Base-by-base conservation (phyloP, 371 early-diverging fungal species). In the Zancudomyces culisetae region DNA sequence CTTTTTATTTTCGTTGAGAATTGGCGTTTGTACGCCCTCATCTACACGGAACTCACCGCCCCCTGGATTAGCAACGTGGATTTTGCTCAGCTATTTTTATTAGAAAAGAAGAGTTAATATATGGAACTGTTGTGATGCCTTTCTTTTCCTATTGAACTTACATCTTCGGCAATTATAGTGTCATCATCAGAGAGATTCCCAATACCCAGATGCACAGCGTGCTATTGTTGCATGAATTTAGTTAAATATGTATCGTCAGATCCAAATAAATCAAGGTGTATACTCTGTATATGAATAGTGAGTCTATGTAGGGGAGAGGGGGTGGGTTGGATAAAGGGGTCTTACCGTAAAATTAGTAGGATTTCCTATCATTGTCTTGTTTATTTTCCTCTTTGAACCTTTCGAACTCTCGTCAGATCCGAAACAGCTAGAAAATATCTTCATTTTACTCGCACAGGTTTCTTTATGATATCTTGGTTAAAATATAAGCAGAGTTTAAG, bases 291-390 rank as follows among this genome's bases (percentile, higher is more conserved):
- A 10, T 35, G 6, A 10, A 10, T 35, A 35, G 35, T 35, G 15
- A 6, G 6, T 35, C 15, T 35, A 35, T 10, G 15, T 15, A 35
- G 15, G 15, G 6, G 35, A 15, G 6, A 6, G 35, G 10, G 15
- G 15, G 15, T 35, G 24, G 6, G 19, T n/a, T n/a, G 43, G 43
- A 21, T 21, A 20, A 8, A 8, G 43, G 43, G 10, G 6, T 4
- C 19, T 47, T 47, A 47, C 48, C 3, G 21, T 47, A n/a, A 47
- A 47, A 47, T 47, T 47, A 21, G 48, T 23, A 18, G 48, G 48
- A 24, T 47, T 47, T 47, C 48, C 48, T 6, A 47, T 47, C 48
- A 47, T 47, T 12, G n/a, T 27, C n/a, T 47, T 47, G 27, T 27
- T 24, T 2, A 47, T 18, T 28, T 47, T 47, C 48, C 6, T 27